phyloP scores from a whole-genome alignment of 169 alveolate species.

The Cystoisospora suis region DNA sequence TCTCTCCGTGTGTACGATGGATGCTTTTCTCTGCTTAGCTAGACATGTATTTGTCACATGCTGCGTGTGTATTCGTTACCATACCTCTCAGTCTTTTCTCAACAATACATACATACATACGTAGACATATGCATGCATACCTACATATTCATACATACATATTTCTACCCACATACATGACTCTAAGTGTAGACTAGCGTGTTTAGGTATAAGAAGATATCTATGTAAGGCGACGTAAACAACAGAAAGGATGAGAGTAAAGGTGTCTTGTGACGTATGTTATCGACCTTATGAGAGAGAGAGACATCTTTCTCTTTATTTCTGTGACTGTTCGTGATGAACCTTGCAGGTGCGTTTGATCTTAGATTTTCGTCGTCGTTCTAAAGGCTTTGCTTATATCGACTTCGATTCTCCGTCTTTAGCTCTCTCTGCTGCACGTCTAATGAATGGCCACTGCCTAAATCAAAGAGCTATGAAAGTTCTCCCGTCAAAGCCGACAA shows the following conservation, averaged over 20 bases:
- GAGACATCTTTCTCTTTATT: background rate
- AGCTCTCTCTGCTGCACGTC: slow-evolving; percentile 31
- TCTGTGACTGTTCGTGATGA: background rate
- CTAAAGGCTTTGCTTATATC: slow-evolving; percentile 73
- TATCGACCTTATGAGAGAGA: too few relatives aligned
- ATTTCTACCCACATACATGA: background rate
- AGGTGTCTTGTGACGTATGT: too few relatives aligned
- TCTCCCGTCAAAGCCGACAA: slow-evolving; percentile 45
- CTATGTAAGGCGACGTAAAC: background rate
- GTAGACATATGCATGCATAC: background rate
- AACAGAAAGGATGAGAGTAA: background rate
- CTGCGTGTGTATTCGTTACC: too few relatives aligned
- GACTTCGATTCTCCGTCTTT: slow-evolving; percentile 62
- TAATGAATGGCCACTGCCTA: slow-evolving; percentile 1
- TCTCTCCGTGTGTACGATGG: too few relatives aligned
- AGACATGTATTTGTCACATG: too few relatives aligned
- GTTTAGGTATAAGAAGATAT: background rate
- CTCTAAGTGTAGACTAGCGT: background rate
- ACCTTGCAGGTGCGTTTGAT: slow-evolving; percentile 67
- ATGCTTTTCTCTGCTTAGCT: too few relatives aligned
- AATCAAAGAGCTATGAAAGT: slow-evolving; percentile 44
- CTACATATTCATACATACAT: background rate
- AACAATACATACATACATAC: background rate
- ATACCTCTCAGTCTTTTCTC: background rate
- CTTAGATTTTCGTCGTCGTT: slow-evolving; percentile 46